Base-by-base conservation (phyloP, 2,329 filamentous ascomycete genomes). In the Alternaria sp. region DNA sequence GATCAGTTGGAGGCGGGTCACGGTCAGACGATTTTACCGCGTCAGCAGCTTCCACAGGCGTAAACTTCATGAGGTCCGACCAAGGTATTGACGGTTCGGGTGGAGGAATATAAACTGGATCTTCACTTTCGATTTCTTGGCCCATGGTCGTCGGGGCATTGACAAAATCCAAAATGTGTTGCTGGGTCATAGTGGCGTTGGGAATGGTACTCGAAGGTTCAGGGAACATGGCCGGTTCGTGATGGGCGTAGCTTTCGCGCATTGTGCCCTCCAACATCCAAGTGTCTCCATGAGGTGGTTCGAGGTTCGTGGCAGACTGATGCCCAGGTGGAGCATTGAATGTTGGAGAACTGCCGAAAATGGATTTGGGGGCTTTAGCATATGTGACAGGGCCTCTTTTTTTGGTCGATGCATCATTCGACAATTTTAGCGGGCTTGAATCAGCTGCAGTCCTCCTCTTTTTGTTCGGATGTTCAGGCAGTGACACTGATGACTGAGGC, bases 131-230 rank as follows among this genome's bases (percentile, higher is more conserved):
- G 7, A 56, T 33, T 4, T 67, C 66, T 31, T 75, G 48, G 14
- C 67, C 72, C 14, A 71, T 60, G 29, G 72, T 70, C 6, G 29
- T 60, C 29, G 73, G 69, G 23, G 63, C 67, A 44, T 64, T 57
- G 17, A 77, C 72, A 34, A 72, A 71, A 34, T 78, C 76, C 26
- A 81, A 50, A 49, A 81, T 61, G n/a, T 72, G 70, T 60, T 78
- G 72, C 59, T 80, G 77, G 17, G 76, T 79, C 10, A 76, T 72
- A 31, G 76, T 78, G 33, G 75, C 78, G 57, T 80, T 78, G 4
- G 76, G 76, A 13, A 80, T 63, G 0, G 80, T 82, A 58, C 76
- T 80, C 13, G 79, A 80, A 37, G 71, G 70, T 29, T 79, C 76
- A 45, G 69, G 71, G 56, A 81, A 81, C 71, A 80, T 71, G 34